Conservation (phyloP, 371 early-diverging fungal genomes). For the Dichotomocladium elegans region DNA sequence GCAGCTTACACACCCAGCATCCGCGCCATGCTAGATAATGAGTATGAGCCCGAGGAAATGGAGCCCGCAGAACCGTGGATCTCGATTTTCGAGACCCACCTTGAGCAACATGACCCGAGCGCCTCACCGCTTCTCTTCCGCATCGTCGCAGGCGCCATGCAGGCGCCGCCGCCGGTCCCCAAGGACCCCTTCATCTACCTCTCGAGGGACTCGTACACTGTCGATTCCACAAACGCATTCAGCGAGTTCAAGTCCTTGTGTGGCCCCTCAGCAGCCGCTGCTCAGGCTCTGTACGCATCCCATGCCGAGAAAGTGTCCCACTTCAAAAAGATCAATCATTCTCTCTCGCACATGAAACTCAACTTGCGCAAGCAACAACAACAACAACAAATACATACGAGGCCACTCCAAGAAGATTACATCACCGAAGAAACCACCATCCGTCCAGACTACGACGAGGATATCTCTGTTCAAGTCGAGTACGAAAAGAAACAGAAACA, state of each 20-base stretch:
- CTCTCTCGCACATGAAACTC: slow-evolving; percentile 31
- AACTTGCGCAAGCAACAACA: slow-evolving; percentile 25
- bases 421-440: slow-evolving; percentile 1
- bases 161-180: slow-evolving; percentile 14
- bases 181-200: slow-evolving; percentile 27
- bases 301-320: slow-evolving; percentile 5
- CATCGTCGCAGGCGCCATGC: slow-evolving; percentile 29
- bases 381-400: background rate
- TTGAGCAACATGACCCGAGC: slow-evolving; percentile 14
- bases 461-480: background rate
- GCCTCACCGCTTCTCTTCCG: slow-evolving; percentile 29
- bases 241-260: slow-evolving; percentile 20
- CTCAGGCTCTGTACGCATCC: slow-evolving; percentile 1
- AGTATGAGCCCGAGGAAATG: slow-evolving; percentile 20
- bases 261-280: background rate
- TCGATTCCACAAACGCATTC: slow-evolving; percentile 22
- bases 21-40: slow-evolving; percentile 31
- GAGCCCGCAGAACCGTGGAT: slow-evolving; percentile 39
- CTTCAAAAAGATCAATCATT: slow-evolving; percentile 31
- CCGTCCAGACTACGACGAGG: background rate
- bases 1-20: slow-evolving; percentile 16
- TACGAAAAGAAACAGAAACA: slow-evolving; percentile 13
- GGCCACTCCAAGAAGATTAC: background rate
- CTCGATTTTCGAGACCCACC: slow-evolving; percentile 29
- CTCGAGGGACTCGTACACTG: background rate